Evolutionary conservation across 1,284 basidiomycete species (phyloP).

Genomic region (Heterobasidion annosum): DNA sequence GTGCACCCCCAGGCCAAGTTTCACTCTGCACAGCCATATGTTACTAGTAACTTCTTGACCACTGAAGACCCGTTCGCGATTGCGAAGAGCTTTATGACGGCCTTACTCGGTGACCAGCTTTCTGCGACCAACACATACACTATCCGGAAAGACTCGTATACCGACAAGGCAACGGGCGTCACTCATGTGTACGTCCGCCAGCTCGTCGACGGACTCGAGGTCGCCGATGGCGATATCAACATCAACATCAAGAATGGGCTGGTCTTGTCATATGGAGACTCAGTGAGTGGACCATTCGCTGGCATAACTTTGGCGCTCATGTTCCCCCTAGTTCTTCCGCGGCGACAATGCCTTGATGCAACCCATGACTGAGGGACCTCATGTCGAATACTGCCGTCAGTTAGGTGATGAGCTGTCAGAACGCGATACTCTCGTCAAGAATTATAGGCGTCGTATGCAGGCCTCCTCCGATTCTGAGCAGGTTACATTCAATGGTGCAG

Average conservation of each 20-base stretch:
- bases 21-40: constrained; percentile 38
- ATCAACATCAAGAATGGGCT: constrained; percentile 79
- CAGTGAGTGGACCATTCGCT: constrained; percentile 37
- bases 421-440: constrained; percentile 15
- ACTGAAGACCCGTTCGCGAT: constrained; percentile 44
- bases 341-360: constrained; percentile 29
- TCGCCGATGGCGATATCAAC: constrained; percentile 84
- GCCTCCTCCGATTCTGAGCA: constrained; percentile 26
- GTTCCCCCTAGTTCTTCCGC: constrained; percentile 48
- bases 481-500: constrained; percentile 11
- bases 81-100: constrained; percentile 50
- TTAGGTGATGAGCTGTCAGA: constrained; percentile 31
- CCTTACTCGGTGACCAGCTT: constrained; percentile 31
- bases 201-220: constrained; percentile 74
- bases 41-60: constrained; percentile 27
- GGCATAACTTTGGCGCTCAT: constrained; percentile 1
- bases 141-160: constrained; percentile 79
- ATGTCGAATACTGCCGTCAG: constrained; percentile 46
- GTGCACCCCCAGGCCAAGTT: constrained; percentile 65
- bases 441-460: constrained; percentile 15
- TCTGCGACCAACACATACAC: constrained; percentile 36
- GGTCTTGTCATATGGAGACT: constrained; percentile 76
- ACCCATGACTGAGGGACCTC: constrained; percentile 31
- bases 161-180: constrained; percentile 74
- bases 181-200: constrained; percentile 83